phyloP scores from a whole-genome alignment of 1,284 basidiomycete genomes.

The Moesziomyces sp. region DNA sequence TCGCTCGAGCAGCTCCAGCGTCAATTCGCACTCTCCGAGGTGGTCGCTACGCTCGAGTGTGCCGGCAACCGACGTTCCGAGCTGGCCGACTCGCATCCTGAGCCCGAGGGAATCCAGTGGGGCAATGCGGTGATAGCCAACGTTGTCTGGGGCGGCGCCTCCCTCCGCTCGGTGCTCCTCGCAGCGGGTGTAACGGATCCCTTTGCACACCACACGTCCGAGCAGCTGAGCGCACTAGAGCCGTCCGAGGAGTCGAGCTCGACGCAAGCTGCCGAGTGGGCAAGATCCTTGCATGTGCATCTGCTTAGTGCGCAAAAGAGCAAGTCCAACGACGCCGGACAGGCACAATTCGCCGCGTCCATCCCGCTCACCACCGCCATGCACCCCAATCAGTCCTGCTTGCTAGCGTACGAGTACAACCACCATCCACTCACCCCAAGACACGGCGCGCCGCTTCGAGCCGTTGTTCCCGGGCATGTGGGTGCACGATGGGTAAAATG shows the following conservation, averaged over 20 bases:
- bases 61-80: slow-evolving; percentile 53
- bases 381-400: slow-evolving; percentile 48
- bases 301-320: slow-evolving; percentile 45
- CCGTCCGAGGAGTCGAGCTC: slow-evolving; percentile 23
- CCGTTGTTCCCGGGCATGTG: slow-evolving; percentile 76
- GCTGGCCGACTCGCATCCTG: slow-evolving; percentile 20
- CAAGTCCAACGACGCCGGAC: slow-evolving; percentile 28
- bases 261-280: slow-evolving; percentile 25
- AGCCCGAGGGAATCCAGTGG: slow-evolving; percentile 54
- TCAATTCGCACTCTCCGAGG: slow-evolving; percentile 9
- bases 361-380: slow-evolving; percentile 47
- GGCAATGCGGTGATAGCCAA: slow-evolving; percentile 49
- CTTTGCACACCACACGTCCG: slow-evolving; percentile 25
- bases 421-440: slow-evolving; percentile 73
- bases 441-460: slow-evolving; percentile 77
- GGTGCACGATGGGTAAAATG: slow-evolving; percentile 84
- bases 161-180: slow-evolving; percentile 39
- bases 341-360: slow-evolving; percentile 43
- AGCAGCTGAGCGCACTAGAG: slow-evolving; percentile 8
- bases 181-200: slow-evolving; percentile 41
- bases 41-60: slow-evolving; percentile 51
- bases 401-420: slow-evolving; percentile 43
- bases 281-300: slow-evolving; percentile 34
- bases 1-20: slow-evolving; percentile 23
- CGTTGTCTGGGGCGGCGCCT: slow-evolving; percentile 43